Conservation (phyloP, 148 eudicot species). For the Rhododendron molle region DNA sequence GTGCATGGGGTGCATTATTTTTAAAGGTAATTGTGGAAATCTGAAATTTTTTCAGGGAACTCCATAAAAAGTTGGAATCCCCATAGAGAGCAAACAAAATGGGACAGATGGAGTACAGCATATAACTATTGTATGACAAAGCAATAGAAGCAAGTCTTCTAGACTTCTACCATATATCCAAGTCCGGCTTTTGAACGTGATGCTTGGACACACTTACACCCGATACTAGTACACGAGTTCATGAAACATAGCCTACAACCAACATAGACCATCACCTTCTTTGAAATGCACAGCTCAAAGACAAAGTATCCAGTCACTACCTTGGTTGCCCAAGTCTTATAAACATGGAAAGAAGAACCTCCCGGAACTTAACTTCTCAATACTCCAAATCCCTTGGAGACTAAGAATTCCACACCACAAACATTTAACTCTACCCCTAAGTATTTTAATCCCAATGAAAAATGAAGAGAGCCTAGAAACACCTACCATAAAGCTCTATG, state of each 20-base stretch:
- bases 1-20: neutral
- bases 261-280: neutral
- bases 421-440: neutral
- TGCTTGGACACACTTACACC: neutral
- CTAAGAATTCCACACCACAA: neutral
- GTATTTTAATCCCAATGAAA: neutral
- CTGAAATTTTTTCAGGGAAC: neutral
- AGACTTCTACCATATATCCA: neutral
- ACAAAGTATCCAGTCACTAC: neutral
- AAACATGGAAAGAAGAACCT: neutral
- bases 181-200: neutral
- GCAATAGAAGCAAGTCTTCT: neutral
- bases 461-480: neutral
- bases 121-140: neutral
- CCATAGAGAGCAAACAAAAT: neutral
- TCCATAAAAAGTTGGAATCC: neutral
- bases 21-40: neutral
- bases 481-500: neutral
- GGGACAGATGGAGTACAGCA: neutral
- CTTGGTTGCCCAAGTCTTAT: neutral
- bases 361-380: neutral
- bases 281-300: neutral
- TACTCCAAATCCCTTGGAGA: neutral
- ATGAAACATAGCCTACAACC: neutral
- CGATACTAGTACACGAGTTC: neutral